Evolutionary conservation across 208 protist species (phyloP), one percentile per base, ranked within the genome.

Genomic region (Angomonas deanei): DNA sequence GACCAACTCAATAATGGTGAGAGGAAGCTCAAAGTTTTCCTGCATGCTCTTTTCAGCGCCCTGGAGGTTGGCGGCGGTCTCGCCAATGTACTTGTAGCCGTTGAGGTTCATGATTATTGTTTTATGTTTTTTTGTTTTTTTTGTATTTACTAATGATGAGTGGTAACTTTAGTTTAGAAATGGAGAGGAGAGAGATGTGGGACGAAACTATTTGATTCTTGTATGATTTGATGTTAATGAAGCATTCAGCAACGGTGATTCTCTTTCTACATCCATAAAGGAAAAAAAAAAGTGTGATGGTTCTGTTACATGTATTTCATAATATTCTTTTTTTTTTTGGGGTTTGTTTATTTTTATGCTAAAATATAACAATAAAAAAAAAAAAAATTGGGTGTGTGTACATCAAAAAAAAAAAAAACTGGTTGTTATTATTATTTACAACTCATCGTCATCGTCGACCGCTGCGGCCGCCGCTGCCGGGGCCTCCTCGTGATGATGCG

Each of bases 141-240:
- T n/a, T 42, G 36, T 42, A 50, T 28, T 36, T 28, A 61, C 11
- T 61, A 46, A 47, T n/a, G 42, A 23, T 28, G n/a, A 61, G 19
- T 32, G 13, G n/a, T 32, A 61, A 42, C 5, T 19, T 42, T 13
- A 27, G 31, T 38, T 21, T 21, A 39, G 19, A 27, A 61, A 61
- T 28, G 27, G 55, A 39, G 31, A 39, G 42, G 52, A 33, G 52
- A 32, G n/a, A 26, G 21, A 26, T 52, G 5, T 17, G 13, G 13
- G n/a, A n/a, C n/a, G n/a, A n/a, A n/a, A n/a, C n/a, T n/a, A n/a
- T n/a, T n/a, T n/a, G n/a, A n/a, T n/a, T 52, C n/a, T 26, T 52
- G 4, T 17, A 52, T 17, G 10, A 42, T 42, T n/a, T 42, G 10
- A 42, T n/a, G n/a, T n/a, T n/a, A n/a, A n/a, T n/a, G n/a, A n/a